A percentile compares a stretch with the other conserved stretches of the same genome.
Evolutionary conservation across 139 green algal genomes (phyloP).

Genomic region (Chlorella sorokiniana): DNA sequence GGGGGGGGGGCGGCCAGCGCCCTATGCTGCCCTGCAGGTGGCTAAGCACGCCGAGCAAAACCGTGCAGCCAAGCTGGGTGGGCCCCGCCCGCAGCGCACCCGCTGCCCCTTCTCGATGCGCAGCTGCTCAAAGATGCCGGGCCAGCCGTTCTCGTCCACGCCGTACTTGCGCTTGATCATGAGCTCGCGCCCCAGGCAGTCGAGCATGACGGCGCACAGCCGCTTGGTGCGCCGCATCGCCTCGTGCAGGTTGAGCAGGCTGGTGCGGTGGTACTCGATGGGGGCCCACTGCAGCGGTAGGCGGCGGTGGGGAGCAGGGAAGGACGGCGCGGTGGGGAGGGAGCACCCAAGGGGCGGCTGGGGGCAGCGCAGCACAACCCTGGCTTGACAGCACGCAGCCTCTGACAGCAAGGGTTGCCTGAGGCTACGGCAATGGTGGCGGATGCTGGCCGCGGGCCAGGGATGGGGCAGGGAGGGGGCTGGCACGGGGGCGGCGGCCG

Average conservation of each 20-base stretch:
- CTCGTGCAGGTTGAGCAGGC: slow-evolving; percentile 73
- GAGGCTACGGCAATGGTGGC: too few species aligned
- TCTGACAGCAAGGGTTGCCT: too few species aligned
- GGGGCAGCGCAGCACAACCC: neutral
- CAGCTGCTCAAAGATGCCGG: slow-evolving; percentile 61
- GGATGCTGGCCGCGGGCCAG: too few species aligned
- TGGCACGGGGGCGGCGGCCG: too few species aligned
- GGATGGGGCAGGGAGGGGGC: too few species aligned
- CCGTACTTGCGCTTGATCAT: slow-evolving; percentile 67
- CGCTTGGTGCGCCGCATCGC: slow-evolving; percentile 69
- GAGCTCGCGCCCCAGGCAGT: slow-evolving; percentile 84
- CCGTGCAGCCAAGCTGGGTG: too few species aligned
- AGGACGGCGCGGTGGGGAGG: neutral
- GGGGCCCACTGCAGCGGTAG: slow-evolving; percentile 67
- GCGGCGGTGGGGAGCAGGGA: too few species aligned
- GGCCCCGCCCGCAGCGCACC: neutral
- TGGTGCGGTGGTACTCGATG: slow-evolving; percentile 76
- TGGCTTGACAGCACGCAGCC: too few species aligned
- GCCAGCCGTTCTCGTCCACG: slow-evolving; percentile 77
- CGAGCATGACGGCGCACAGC: slow-evolving; percentile 84
- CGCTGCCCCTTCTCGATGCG: slow-evolving; percentile 45
- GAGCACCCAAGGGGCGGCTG: neutral
- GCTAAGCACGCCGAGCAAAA: too few species aligned
- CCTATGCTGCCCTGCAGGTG: too few species aligned
- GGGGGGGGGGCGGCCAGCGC: neutral